Evolutionary conservation across 805 yeast genomes (phyloP).

Genomic region (Teunomyces lycoperdinae): DNA sequence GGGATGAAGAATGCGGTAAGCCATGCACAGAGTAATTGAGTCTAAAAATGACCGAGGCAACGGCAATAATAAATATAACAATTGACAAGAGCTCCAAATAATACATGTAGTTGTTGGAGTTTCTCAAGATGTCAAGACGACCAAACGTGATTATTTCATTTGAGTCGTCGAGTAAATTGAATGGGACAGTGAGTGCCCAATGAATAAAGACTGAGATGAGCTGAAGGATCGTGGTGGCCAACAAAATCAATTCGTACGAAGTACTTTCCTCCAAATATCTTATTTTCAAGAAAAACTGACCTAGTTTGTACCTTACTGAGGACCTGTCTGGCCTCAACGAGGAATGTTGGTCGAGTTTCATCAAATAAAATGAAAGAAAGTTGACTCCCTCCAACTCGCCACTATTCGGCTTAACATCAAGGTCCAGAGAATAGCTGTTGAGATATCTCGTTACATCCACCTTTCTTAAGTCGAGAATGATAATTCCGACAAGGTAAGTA

Average conservation of each 20-base stretch:
- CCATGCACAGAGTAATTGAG: slow-evolving; percentile 12
- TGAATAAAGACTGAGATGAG: slow-evolving; percentile 15
- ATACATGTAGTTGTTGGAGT: slow-evolving; percentile 48
- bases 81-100: slow-evolving; percentile 55
- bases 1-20: background rate
- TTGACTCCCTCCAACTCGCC: slow-evolving; percentile 18
- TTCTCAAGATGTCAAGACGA: slow-evolving; percentile 10
- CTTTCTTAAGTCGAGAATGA: slow-evolving; percentile 65
- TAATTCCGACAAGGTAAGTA: slow-evolving; percentile 62
- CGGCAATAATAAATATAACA: slow-evolving; percentile 49
- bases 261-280: slow-evolving; percentile 35
- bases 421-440: slow-evolving; percentile 4
- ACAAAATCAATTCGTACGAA: slow-evolving; percentile 20
- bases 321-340: slow-evolving; percentile 14
- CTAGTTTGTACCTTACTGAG: slow-evolving; percentile 27
- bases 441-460: slow-evolving; percentile 56
- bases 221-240: slow-evolving; percentile 12
- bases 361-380: slow-evolving; percentile 21
- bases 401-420: slow-evolving; percentile 12
- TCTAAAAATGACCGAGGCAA: slow-evolving; percentile 42
- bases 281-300: slow-evolving; percentile 31
- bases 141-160: slow-evolving; percentile 6
- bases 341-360: slow-evolving; percentile 13
- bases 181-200: slow-evolving; percentile 21
- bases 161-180: slow-evolving; percentile 11